Evolutionary conservation across 140 eudicot genomes (phyloP), one percentile per base, ranked within the genome.

Genomic region (Bidens hawaiensis): DNA sequence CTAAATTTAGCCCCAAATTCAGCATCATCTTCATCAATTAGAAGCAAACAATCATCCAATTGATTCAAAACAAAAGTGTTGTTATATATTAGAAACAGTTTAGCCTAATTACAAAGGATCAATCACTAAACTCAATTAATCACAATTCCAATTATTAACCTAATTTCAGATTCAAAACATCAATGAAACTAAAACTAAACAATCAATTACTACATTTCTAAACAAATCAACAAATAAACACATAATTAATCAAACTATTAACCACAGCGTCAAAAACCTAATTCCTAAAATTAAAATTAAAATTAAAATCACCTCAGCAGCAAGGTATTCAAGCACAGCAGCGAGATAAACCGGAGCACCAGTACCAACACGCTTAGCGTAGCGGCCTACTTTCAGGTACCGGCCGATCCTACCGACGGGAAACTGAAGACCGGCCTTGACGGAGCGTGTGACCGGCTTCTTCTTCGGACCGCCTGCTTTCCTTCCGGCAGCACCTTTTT

Each of bases 371-470:
- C 82, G 76, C 56, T 64, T 68, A 0, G 82, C 63, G 27, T 76
- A 76, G 12, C 82, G 48, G 3, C 82, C 82, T 1, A 62, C 51
- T 40, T 76, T 76, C 3, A 76, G 57, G 58, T 71, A 71, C 52
- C 82, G 68, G 18, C 82, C 82, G 72, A 76, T 76, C 45, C 82
- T 70, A 34, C 82, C 82, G 16, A 76, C 82, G 6, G 82, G 82
- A 16, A 76, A 76, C 77, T 76, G 82, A 11, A 76, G 49, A 6
- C 82, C 82, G 50, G 82, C 77, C 30, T 76, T 76, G 6, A 76
- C 74, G 60, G 82, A 76, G 27, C 74, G 57, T 5, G 78, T 54
- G 12, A 76, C 82, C 0, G 82, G 71, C 26, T 76, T 76, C 78
- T 76, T 76, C 69, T 70, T 76, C 1, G 74, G 74, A 28, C 81